Conservation (phyloP, 441 rosid genomes). For the Dalechampia spathulata region DNA sequence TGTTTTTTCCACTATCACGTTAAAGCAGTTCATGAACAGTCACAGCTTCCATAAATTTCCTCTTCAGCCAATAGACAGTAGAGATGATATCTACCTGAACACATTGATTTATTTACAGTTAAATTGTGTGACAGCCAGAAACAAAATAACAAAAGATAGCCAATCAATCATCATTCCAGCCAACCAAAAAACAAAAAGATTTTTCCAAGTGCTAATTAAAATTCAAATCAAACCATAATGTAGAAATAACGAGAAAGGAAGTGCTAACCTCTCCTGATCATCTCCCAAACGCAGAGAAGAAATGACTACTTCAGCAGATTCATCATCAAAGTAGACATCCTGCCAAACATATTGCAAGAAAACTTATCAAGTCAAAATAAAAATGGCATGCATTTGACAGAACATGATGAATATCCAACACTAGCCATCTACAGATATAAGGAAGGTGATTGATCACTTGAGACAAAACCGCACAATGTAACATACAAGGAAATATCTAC, state of each 20-base stretch:
- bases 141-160: not conserved
- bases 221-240: not conserved
- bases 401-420: no score
- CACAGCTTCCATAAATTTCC: not conserved
- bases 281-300: constrained; percentile 93
- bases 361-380: no score
- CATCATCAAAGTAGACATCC: constrained; percentile 99
- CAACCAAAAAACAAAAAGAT: not conserved
- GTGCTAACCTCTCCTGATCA: constrained; percentile 72
- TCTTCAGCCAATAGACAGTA: not conserved
- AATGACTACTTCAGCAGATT: constrained; percentile 97
- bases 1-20: not conserved
- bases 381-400: no score
- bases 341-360: constrained; percentile 23
- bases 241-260: not conserved
- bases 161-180: not conserved
- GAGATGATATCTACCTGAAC: not conserved
- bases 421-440: no score
- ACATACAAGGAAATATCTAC: no score
- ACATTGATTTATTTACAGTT: not conserved
- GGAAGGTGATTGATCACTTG: no score
- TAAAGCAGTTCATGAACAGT: not conserved
- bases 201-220: not conserved
- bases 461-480: no score
- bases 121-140: not conserved